Conservation (phyloP, 306 rosid species). For the Vigna hirtella region DNA sequence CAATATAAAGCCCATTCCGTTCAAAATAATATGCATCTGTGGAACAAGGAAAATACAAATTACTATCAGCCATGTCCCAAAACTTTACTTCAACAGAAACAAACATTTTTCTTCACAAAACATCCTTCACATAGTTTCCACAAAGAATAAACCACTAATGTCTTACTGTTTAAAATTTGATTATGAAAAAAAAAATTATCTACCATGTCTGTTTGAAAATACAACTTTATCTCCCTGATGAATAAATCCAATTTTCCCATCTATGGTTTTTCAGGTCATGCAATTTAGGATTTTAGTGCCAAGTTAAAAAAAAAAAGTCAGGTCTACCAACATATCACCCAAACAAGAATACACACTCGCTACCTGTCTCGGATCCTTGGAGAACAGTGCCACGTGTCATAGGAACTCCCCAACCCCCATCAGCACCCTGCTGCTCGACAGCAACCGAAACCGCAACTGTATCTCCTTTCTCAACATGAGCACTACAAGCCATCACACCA, state of each 20-base stretch:
- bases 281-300: background rate
- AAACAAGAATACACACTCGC: conserved; percentile 31
- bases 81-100: conserved; percentile 30
- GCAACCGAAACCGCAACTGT: conserved; percentile 83
- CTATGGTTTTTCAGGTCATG: conserved; percentile 4
- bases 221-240: conserved; percentile 30
- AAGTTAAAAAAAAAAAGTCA: conserved; percentile 3
- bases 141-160: background rate
- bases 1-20: conserved; percentile 82
- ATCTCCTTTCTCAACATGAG: conserved; percentile 92
- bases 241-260: background rate
- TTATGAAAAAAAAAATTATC: background rate
- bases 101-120: conserved; percentile 10
- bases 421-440: conserved; percentile 76
- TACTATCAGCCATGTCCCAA: conserved; percentile 28
- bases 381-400: conserved; percentile 87
- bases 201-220: conserved; percentile 10
- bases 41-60: conserved; percentile 39
- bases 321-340: conserved; percentile 17
- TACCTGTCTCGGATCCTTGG: conserved; percentile 79
- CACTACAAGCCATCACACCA: conserved; percentile 93
- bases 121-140: background rate
- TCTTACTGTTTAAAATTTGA: background rate
- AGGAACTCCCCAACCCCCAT: conserved; percentile 80
- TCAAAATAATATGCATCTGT: conserved; percentile 79